These are phyloP conservation scores for Nakaseomyces nivariensis DNA, from an alignment of 1,139 yeast genomes.

Conservation along the genomic window DNA sequence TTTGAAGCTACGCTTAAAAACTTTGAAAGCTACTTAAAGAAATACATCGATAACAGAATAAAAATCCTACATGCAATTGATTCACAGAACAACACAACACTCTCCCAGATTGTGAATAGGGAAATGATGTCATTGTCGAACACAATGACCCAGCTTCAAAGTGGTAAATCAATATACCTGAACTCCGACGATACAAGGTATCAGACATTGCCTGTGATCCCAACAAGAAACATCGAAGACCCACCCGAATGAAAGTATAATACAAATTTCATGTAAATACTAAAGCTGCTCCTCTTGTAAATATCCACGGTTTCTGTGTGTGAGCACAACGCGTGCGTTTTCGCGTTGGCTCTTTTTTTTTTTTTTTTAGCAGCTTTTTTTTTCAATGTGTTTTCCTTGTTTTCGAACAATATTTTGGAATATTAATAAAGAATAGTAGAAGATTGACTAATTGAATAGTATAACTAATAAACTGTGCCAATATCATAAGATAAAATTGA, in stretches of 20 bases:
- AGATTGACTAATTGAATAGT: too few relatives aligned
- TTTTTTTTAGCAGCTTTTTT: neutral
- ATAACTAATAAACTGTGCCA: too few relatives aligned
- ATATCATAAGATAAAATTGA: too few relatives aligned
- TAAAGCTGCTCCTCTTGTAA: too few relatives aligned
- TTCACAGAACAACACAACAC: neutral
- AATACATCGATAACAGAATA: neutral
- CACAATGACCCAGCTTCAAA: neutral
- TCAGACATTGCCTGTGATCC: neutral
- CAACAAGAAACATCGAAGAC: neutral
- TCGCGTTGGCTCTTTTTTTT: neutral
- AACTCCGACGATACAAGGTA: neutral
- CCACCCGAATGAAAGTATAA: neutral
- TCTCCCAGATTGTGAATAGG: neutral
- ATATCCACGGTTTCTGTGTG: too few relatives aligned
- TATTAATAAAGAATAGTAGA: too few relatives aligned
- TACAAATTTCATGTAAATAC: too few relatives aligned
- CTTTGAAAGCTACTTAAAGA: neutral
- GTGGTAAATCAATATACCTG: neutral
- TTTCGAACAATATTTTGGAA: too few relatives aligned
- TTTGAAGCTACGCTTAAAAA: neutral
- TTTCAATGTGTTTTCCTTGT: neutral
- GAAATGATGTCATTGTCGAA: neutral
- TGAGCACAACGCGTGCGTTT: neutral
- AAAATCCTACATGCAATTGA: neutral